Conservation (phyloP, 345 rosid species). For the Microthlaspi erraticum region DNA sequence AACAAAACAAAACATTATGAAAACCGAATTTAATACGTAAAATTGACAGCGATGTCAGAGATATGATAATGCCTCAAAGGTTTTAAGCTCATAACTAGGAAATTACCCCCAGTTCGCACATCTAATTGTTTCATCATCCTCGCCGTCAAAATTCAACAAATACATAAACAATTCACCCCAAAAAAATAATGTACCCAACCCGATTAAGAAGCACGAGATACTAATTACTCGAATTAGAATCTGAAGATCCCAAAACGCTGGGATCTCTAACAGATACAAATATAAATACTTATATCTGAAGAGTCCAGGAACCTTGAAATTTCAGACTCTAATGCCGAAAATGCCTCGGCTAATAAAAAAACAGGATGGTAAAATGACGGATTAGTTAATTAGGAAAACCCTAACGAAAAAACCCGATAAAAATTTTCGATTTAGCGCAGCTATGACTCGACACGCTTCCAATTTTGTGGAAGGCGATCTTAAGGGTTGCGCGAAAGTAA, state of each 20-base stretch:
- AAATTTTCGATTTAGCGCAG: slow-evolving; percentile 35
- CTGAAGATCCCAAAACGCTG: slow-evolving; percentile 18
- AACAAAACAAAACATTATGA: not conserved
- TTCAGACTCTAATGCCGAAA: slow-evolving; percentile 23
- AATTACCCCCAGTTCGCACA: slow-evolving; percentile 27
- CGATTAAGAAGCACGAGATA: slow-evolving; percentile 24
- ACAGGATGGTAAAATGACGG: slow-evolving; percentile 23
- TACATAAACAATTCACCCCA: not conserved
- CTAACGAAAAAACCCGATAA: slow-evolving; percentile 26
- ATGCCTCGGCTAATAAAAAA: slow-evolving; percentile 1
- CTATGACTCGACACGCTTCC: slow-evolving; percentile 54
- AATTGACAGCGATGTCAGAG: slow-evolving; percentile 18
- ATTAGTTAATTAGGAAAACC: slow-evolving; percentile 32
- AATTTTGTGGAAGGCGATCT: slow-evolving; percentile 50
- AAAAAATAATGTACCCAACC: slow-evolving; percentile 25
- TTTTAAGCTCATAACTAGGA: slow-evolving; percentile 8
- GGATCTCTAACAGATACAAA: slow-evolving; percentile 17
- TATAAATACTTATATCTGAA: not conserved
- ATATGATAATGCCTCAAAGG: slow-evolving; percentile 39
- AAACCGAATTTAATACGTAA: no score
- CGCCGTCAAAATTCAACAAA: not conserved
- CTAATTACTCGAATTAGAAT: not conserved
- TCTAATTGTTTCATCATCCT: slow-evolving; percentile 36
- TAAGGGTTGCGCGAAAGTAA: slow-evolving; percentile 40
- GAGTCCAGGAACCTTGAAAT: not conserved